Evolutionary conservation across 495 filamentous ascomycete genomes (phyloP).

Genomic region (Elasticomyces elasticus): DNA sequence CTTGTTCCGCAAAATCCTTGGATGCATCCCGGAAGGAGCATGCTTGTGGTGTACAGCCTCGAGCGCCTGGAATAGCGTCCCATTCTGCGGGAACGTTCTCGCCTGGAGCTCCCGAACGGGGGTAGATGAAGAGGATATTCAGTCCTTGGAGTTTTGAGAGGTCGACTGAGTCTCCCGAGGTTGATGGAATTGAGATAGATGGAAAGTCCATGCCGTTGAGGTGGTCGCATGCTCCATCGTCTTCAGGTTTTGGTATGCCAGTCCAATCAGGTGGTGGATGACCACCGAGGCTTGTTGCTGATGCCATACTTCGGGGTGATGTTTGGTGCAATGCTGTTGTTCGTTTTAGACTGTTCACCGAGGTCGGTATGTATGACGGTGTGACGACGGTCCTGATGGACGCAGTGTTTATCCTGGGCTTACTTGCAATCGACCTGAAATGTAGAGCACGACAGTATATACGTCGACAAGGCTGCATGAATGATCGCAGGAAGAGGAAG

Average conservation of each 20-base stretch:
- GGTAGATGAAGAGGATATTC: slow-evolving; percentile 27
- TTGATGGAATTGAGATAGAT: slow-evolving; percentile 16
- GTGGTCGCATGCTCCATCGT: slow-evolving; percentile 26
- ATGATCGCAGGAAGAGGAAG: no score
- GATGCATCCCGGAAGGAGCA: slow-evolving; percentile 27
- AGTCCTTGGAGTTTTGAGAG: slow-evolving; percentile 21
- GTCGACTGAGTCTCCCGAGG: slow-evolving; percentile 18
- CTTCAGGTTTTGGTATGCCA: slow-evolving; percentile 17
- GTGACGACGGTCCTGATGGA: no score
- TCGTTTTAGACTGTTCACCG: no score
- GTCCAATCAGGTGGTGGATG: slow-evolving; percentile 1
- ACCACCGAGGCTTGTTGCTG: neutral
- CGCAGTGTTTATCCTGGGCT: no score
- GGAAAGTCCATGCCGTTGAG: slow-evolving; percentile 13
- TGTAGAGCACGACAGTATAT: neutral
- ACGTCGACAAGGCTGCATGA: no score
- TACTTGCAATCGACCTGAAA: neutral
- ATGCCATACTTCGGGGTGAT: no score
- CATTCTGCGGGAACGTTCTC: slow-evolving; percentile 21
- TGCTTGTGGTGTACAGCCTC: slow-evolving; percentile 30
- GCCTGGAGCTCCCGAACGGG: slow-evolving; percentile 19
- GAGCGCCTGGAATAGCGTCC: slow-evolving; percentile 27
- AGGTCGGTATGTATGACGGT: no score
- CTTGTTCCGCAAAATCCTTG: slow-evolving; percentile 6
- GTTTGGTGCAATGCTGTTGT: no score